Percentiles rank a stretch among this genome's conserved stretches.
These are phyloP conservation scores for Chaetomium sp. DNA, from an alignment of 2,329 filamentous ascomycete genomes.

Conservation along the genomic window DNA sequence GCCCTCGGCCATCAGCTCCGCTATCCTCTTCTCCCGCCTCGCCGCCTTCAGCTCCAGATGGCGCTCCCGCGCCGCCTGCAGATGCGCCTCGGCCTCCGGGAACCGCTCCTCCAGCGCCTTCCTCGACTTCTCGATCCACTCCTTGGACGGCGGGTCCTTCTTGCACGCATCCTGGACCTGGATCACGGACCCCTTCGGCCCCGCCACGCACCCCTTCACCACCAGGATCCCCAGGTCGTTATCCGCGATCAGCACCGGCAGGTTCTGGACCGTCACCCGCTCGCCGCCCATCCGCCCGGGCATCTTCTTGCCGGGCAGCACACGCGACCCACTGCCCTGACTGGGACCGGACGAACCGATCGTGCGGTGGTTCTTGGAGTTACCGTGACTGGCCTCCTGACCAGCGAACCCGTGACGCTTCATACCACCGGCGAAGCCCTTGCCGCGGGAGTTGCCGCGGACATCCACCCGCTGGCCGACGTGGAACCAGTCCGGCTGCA, in stretches of 20 bases:
- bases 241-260: slow-evolving; percentile 87
- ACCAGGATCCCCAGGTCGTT: slow-evolving; percentile 83
- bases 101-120: slow-evolving; percentile 50
- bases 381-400: slow-evolving; percentile 91
- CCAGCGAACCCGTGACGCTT: slow-evolving; percentile 90
- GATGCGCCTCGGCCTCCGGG: slow-evolving; percentile 47
- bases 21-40: slow-evolving; percentile 47
- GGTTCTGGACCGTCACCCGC: slow-evolving; percentile 85
- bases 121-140: slow-evolving; percentile 52
- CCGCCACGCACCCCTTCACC: slow-evolving; percentile 82
- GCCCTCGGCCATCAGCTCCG: slow-evolving; percentile 37
- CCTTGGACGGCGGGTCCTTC: slow-evolving; percentile 63
- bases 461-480: slow-evolving; percentile 90
- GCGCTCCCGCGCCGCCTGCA: slow-evolving; percentile 52
- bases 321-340: slow-evolving; percentile 89
- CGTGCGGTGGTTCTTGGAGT: slow-evolving; percentile 88
- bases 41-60: slow-evolving; percentile 59
- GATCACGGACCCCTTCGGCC: slow-evolving; percentile 84
- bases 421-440: slow-evolving; percentile 97
- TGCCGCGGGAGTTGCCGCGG: slow-evolving; percentile 75
- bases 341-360: slow-evolving; percentile 88
- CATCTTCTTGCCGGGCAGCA: slow-evolving; percentile 97
- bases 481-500: slow-evolving; percentile 88
- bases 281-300: slow-evolving; percentile 92
- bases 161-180: slow-evolving; percentile 89